phyloP scores from a whole-genome alignment of 306 rosid genomes.

The Begonia peltatifolia region DNA sequence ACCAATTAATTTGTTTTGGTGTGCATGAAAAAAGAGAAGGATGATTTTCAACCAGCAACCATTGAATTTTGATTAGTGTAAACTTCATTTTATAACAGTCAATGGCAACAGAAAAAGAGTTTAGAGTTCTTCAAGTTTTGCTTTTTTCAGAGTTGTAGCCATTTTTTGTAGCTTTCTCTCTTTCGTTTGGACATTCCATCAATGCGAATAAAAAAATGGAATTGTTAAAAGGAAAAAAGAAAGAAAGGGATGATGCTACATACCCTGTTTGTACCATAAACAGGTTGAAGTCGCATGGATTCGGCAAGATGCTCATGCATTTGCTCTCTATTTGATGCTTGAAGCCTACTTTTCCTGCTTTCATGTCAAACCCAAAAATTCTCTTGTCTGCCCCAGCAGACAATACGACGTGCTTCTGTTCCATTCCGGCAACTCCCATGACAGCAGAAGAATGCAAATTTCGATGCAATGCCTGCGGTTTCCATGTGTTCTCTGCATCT shows the following conservation, averaged over 20 bases:
- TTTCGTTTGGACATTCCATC: too few relatives aligned
- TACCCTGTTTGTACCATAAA: slow-evolving; percentile 86
- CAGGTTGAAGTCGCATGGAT: slow-evolving; percentile 72
- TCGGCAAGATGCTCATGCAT: slow-evolving; percentile 77
- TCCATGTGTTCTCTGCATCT: slow-evolving; percentile 54
- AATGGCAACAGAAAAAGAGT: too few relatives aligned
- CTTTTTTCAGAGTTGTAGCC: too few relatives aligned
- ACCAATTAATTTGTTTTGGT: too few relatives aligned
- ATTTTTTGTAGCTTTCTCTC: too few relatives aligned
- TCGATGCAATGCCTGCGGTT: slow-evolving; percentile 71
- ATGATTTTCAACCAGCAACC: too few relatives aligned
- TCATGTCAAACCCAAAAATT: slow-evolving; percentile 57
- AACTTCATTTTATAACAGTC: too few relatives aligned
- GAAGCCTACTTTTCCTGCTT: slow-evolving; percentile 56
- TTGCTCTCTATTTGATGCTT: slow-evolving; percentile 85
- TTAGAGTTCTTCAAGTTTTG: too few relatives aligned
- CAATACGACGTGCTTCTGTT: slow-evolving; percentile 63
- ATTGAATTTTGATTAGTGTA: too few relatives aligned
- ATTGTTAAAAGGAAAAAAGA: too few relatives aligned
- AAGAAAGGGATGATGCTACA: slow-evolving; percentile 6
- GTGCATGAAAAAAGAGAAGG: too few relatives aligned
- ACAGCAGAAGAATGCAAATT: slow-evolving; percentile 84
- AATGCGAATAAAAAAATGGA: too few relatives aligned
- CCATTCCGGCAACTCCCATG: slow-evolving; percentile 95
- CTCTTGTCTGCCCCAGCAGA: slow-evolving; percentile 92